A percentile compares a stretch with the other conserved stretches of the same genome.
Evolutionary conservation across 2,329 filamentous ascomycete species (phyloP).

Genomic region (Grosmannia serpens): DNA sequence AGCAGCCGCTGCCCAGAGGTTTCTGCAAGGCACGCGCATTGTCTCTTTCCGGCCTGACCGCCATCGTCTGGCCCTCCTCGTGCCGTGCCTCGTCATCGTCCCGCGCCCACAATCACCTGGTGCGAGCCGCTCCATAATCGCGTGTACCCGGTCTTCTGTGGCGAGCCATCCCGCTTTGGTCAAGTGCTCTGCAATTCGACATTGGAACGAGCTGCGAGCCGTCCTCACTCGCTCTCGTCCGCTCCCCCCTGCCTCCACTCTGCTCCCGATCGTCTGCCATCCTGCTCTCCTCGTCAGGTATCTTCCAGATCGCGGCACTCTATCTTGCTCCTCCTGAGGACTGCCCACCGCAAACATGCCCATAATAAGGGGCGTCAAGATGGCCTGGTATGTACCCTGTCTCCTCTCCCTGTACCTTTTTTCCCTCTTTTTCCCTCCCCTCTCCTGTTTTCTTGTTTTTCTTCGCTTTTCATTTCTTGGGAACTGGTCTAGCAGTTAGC

Average conservation of each 20-base stretch:
- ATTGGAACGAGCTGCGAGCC: too few species aligned
- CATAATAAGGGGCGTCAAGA: slow-evolving; percentile 58
- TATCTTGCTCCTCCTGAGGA: neutral
- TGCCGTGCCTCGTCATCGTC: neutral
- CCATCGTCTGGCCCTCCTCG: too few species aligned
- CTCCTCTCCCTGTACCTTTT: neutral
- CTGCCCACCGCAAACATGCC: slow-evolving; percentile 37
- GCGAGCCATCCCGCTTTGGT: neutral
- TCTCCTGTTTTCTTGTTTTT: slow-evolving; percentile 9
- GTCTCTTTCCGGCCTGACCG: neutral
- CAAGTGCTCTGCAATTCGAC: neutral
- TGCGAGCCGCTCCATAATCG: neutral
- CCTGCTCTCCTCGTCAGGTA: neutral
- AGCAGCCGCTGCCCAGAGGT: neutral
- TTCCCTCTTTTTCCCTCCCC: slow-evolving; percentile 8
- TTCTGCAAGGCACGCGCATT: slow-evolving; percentile 1
- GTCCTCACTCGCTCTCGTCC: neutral
- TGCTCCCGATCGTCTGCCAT: neutral
- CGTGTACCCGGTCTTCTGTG: neutral
- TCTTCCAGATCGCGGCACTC: neutral
- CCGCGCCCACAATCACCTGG: neutral
- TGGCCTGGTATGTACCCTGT: slow-evolving; percentile 52
- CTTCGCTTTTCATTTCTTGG: neutral
- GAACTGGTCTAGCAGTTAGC: neutral
- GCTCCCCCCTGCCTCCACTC: neutral